These are phyloP conservation scores for Gloeostereum incarnatum DNA, from an alignment of 768 basidiomycete species.

Conservation along the genomic window DNA sequence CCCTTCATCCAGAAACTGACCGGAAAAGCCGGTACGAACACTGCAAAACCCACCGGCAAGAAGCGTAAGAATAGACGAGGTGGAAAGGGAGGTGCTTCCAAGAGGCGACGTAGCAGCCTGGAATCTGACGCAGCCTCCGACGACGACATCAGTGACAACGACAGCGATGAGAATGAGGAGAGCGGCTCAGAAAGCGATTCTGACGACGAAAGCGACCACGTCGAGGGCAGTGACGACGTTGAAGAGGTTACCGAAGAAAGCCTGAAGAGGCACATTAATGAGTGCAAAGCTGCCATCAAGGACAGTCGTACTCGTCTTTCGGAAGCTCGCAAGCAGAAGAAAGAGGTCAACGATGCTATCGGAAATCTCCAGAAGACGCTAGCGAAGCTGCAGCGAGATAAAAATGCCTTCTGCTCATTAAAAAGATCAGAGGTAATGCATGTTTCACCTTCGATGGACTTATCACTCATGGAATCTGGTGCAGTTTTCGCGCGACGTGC, in stretches of 20 bases:
- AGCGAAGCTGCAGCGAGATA: conserved; percentile 26
- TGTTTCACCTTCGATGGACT: not conserved
- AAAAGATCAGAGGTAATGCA: conserved; percentile 44
- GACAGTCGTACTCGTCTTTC: conserved; percentile 24
- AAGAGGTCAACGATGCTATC: conserved; percentile 25
- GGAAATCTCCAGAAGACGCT: conserved; percentile 29
- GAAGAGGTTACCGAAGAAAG: conserved; percentile 35
- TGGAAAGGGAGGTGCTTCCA: conserved; percentile 31
- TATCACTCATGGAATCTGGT: conserved; percentile 3
- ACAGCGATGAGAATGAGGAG: conserved; percentile 11
- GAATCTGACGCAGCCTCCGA: conserved; percentile 26
- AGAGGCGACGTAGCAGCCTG: conserved; percentile 26
- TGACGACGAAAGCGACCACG: conserved; percentile 7
- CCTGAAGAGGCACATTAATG: conserved; percentile 35
- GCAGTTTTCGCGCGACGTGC: conserved; percentile 44
- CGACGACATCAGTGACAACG: conserved; percentile 11
- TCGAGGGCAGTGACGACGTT: conserved; percentile 17
- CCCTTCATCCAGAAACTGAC: conserved; percentile 33
- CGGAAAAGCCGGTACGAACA: conserved; percentile 15
- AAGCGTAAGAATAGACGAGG: conserved; percentile 40
- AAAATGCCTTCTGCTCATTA: conserved; percentile 53
- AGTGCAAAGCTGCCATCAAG: conserved; percentile 29
- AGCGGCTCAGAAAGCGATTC: not conserved
- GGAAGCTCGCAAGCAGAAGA: conserved; percentile 30
- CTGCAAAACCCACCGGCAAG: conserved; percentile 18